Evolutionary conservation across 257 asterid genomes (phyloP).

Genomic region (Forsythia viridissima): DNA sequence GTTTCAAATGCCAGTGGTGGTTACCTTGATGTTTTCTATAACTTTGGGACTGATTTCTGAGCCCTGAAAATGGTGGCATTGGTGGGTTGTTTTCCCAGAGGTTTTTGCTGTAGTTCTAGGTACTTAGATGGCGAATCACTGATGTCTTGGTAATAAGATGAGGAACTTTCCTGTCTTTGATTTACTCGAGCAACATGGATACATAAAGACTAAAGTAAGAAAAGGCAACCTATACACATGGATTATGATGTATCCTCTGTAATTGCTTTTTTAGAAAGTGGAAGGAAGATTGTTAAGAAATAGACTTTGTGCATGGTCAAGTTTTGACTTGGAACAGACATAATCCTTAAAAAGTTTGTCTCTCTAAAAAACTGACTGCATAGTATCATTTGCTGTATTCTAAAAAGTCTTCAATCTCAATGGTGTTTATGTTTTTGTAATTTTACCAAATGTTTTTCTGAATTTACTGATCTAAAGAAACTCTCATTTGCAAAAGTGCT

Average conservation of each 20-base stretch:
- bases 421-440: background rate
- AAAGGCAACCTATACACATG: slow-evolving; percentile 3
- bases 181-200: slow-evolving; percentile 4
- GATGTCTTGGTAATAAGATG: background rate
- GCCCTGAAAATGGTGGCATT: background rate
- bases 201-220: background rate
- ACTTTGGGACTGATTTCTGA: background rate
- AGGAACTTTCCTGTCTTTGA: background rate
- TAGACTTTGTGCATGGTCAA: slow-evolving; percentile 5
- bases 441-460: background rate
- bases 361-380: background rate
- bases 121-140: background rate
- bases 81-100: background rate
- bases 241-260: background rate
- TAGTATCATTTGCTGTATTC: background rate
- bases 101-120: background rate
- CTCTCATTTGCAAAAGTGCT: background rate
- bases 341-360: background rate
- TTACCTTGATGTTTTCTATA: slow-evolving; percentile 3
- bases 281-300: background rate
- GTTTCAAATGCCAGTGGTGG: background rate
- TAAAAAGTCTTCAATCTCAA: background rate
- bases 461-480: background rate
- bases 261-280: slow-evolving; percentile 1
- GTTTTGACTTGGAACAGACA: slow-evolving; percentile 20